Base-by-base conservation (phyloP, 2,329 filamentous ascomycete species). In the Penicillium sp. region DNA sequence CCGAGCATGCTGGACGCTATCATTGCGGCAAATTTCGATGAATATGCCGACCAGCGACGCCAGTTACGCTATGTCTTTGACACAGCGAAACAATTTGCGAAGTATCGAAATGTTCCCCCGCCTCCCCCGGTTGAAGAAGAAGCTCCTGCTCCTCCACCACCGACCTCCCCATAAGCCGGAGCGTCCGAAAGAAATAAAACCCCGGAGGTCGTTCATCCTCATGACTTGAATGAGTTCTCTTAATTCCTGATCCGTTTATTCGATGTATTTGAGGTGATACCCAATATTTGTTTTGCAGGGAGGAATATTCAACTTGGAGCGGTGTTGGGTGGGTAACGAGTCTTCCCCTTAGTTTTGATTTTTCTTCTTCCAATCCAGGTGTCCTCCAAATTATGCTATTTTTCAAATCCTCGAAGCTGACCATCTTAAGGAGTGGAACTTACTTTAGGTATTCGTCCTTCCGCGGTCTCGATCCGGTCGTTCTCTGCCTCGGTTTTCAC, bases 11-110 rank as follows among this genome's bases (percentile, higher is more conserved):
- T 98, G 7, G 84, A 84, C 33, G 81, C 85, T 39, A 82, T 96
- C 39, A 78, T 96, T 52, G 88, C 83, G 11, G 92, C 90, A 52
- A 88, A 96, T 67, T 98, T 96, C 73, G 82, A 83, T 6, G 84
- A 85, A 2, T 96, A 96, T 68, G 78, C 83, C 21, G 73, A 80
- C 43, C 90, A 96, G 72, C 84, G 92, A 52, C 77, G 82, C 13
- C 88, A 83, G 62, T 76, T 93, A 9, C 77, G 78, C 51, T 75
- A 78, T 35, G 71, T 89, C 2, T 83, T 84, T 54, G 74, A 78
- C 55, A 75, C 72, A 3, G 64, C 76, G 33, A 58, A 66, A 27
- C 66, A 71, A 57, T 78, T 76, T 48, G 70, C 68, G 26, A 66
- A 62, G 16, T 68, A 72, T 51, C 69, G 65, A 31, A 59, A 19